Percentiles rank a stretch among this genome's conserved stretches.
Conservation (phyloP, 2,329 filamentous ascomycete genomes). For the Capronia epimyces region DNA sequence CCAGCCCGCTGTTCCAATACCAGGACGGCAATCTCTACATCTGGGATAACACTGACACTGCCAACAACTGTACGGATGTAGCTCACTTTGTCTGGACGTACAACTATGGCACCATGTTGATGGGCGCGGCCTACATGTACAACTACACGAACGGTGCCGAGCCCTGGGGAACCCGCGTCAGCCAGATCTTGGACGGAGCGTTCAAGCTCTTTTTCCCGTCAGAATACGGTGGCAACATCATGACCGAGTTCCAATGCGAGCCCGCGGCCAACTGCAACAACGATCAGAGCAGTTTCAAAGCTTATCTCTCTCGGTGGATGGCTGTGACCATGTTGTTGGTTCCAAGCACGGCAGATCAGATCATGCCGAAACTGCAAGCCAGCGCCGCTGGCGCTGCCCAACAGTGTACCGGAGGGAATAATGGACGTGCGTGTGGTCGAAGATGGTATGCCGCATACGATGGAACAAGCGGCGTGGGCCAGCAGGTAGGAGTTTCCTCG, state of each 20-base stretch:
- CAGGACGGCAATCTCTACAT: slow-evolving; percentile 49
- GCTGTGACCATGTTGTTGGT: slow-evolving; percentile 57
- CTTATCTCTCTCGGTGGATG: slow-evolving; percentile 63
- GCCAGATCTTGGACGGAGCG: slow-evolving; percentile 51
- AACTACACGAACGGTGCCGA: slow-evolving; percentile 53
- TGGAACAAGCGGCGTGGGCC: slow-evolving; percentile 57
- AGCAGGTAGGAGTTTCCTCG: slow-evolving; percentile 43
- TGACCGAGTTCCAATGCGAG: slow-evolving; percentile 65
- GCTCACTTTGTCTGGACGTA: slow-evolving; percentile 62
- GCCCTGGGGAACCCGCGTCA: slow-evolving; percentile 53
- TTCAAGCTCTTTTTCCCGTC: slow-evolving; percentile 48
- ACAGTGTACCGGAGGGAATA: slow-evolving; percentile 57
- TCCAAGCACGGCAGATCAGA: slow-evolving; percentile 51
- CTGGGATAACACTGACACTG: slow-evolving; percentile 57
- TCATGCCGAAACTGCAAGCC: slow-evolving; percentile 54
- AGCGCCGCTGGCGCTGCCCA: slow-evolving; percentile 57
- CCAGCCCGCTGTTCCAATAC: slow-evolving; percentile 51
- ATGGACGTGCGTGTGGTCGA: slow-evolving; percentile 59
- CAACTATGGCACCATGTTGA: slow-evolving; percentile 56
- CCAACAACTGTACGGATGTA: slow-evolving; percentile 55
- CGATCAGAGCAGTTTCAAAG: slow-evolving; percentile 70
- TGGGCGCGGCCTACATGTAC: slow-evolving; percentile 63
- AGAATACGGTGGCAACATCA: slow-evolving; percentile 46
- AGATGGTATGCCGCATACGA: slow-evolving; percentile 57
- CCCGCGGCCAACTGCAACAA: slow-evolving; percentile 55